phyloP scores from a whole-genome alignment of 768 basidiomycete species.

The Mycena vitilis region DNA sequence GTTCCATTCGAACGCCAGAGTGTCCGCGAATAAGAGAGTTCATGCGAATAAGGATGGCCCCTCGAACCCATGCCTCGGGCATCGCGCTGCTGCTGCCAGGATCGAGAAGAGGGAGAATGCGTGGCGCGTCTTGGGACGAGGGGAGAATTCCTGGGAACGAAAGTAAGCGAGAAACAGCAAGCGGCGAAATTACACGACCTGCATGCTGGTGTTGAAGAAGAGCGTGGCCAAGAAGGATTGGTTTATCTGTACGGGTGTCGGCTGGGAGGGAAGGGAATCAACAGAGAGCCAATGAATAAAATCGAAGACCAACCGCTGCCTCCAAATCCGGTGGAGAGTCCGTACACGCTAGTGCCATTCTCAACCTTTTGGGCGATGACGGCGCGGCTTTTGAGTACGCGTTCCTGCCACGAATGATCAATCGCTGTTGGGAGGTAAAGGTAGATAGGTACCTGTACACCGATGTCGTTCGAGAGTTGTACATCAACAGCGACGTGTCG shows the following conservation, averaged over 20 bases:
- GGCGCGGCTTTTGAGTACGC: constrained; percentile 70
- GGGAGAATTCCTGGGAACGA: constrained; percentile 57
- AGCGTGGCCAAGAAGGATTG: constrained; percentile 70
- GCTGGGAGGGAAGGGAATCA: constrained; percentile 52
- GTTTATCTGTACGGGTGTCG: constrained; percentile 78
- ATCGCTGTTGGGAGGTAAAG: constrained; percentile 3
- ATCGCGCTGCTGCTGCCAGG: constrained; percentile 75
- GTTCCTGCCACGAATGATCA: constrained; percentile 43
- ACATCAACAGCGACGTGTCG: constrained; percentile 61
- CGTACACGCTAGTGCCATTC: constrained; percentile 79
- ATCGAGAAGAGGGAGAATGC: constrained; percentile 74
- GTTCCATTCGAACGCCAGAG: constrained; percentile 77
- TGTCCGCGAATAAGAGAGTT: constrained; percentile 87
- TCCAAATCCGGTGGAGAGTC: constrained; percentile 84
- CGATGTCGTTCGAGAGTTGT: constrained; percentile 38
- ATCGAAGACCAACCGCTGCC: constrained; percentile 63
- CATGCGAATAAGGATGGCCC: constrained; percentile 82
- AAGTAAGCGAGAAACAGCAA: background rate
- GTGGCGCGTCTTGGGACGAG: constrained; percentile 57
- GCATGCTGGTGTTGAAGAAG: constrained; percentile 81
- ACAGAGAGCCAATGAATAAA: background rate
- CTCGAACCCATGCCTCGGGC: constrained; percentile 91
- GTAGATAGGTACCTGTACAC: constrained; percentile 20
- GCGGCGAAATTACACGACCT: constrained; percentile 46
- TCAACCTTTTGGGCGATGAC: constrained; percentile 79